A percentile compares a stretch with the other conserved stretches of the same genome.
These are phyloP conservation scores for Mollisiaceae sp. DNA, from an alignment of 2,329 filamentous ascomycete genomes.

Conservation along the genomic window DNA sequence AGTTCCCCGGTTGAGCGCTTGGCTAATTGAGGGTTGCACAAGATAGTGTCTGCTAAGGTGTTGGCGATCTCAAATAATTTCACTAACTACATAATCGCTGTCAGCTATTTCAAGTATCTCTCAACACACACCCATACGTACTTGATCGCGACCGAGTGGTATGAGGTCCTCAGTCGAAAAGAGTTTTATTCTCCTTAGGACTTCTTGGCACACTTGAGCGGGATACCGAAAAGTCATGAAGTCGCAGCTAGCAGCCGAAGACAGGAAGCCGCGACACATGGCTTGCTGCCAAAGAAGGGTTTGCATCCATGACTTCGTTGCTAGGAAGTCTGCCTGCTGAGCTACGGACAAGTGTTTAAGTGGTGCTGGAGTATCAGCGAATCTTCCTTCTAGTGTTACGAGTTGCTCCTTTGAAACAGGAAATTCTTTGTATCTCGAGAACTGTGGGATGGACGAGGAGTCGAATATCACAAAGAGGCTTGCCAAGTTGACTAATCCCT, in stretches of 20 bases:
- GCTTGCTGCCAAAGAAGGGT: conserved; percentile 6
- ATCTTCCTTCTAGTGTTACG: background rate
- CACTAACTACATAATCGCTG: background rate
- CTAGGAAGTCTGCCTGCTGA: background rate
- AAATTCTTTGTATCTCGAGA: conserved; percentile 8
- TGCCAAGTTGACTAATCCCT: background rate
- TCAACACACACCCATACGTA: background rate
- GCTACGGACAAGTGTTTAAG: background rate
- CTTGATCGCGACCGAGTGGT: background rate
- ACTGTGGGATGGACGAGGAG: conserved; percentile 1
- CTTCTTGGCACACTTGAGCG: background rate
- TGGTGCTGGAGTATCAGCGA: background rate
- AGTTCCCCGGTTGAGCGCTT: background rate
- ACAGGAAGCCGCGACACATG: background rate
- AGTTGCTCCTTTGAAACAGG: background rate
- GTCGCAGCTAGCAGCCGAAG: background rate
- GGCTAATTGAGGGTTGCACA: background rate
- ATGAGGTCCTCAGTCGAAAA: background rate
- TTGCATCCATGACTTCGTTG: background rate
- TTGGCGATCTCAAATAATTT: conserved; percentile 1
- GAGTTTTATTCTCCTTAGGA: background rate
- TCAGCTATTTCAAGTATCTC: background rate
- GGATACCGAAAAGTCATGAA: background rate
- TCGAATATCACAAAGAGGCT: background rate
- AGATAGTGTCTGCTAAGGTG: background rate